These are phyloP conservation scores for Nidularia pulvinata DNA, from an alignment of 768 basidiomycete species.

Conservation along the genomic window DNA sequence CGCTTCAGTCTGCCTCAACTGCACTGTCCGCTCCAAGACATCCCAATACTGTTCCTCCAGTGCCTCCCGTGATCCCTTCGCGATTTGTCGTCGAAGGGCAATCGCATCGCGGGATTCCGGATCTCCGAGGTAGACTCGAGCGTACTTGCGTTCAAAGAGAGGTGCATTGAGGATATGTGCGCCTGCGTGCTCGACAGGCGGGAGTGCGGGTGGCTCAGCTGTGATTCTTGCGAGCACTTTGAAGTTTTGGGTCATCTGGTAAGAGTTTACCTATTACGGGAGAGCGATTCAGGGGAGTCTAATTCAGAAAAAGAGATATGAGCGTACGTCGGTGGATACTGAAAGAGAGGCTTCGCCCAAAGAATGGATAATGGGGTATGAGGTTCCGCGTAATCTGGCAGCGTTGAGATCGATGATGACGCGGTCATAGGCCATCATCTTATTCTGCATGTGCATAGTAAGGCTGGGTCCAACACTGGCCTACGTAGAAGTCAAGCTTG, in stretches of 20 bases:
- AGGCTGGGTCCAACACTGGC: slow-evolving; percentile 48
- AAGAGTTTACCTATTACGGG: slow-evolving; percentile 37
- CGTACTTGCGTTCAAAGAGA: slow-evolving; percentile 81
- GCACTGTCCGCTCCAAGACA: slow-evolving; percentile 79
- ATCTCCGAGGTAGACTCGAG: slow-evolving; percentile 73
- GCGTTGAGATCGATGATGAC: slow-evolving; percentile 78
- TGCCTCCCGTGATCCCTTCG: slow-evolving; percentile 74
- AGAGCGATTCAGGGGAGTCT: background rate
- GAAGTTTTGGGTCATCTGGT: slow-evolving; percentile 70
- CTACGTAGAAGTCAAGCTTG: slow-evolving; percentile 11
- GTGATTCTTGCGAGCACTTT: slow-evolving; percentile 79
- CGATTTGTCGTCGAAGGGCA: slow-evolving; percentile 70
- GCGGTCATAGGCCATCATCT: slow-evolving; percentile 96
- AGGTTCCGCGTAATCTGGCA: slow-evolving; percentile 68
- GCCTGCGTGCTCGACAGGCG: slow-evolving; percentile 75
- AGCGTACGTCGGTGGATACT: slow-evolving; percentile 57
- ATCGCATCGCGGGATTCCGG: slow-evolving; percentile 65
- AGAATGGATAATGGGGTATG: slow-evolving; percentile 75
- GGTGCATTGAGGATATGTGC: slow-evolving; percentile 85
- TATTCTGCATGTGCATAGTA: slow-evolving; percentile 82
- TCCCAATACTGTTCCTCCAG: slow-evolving; percentile 92
- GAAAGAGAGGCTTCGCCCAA: slow-evolving; percentile 67
- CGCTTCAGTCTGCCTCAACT: slow-evolving; percentile 82
- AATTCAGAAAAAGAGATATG: background rate
- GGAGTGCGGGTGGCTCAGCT: slow-evolving; percentile 70